These are phyloP conservation scores for Colletotrichum horii DNA, from an alignment of 2,329 filamentous ascomycete species.

Conservation along the genomic window DNA sequence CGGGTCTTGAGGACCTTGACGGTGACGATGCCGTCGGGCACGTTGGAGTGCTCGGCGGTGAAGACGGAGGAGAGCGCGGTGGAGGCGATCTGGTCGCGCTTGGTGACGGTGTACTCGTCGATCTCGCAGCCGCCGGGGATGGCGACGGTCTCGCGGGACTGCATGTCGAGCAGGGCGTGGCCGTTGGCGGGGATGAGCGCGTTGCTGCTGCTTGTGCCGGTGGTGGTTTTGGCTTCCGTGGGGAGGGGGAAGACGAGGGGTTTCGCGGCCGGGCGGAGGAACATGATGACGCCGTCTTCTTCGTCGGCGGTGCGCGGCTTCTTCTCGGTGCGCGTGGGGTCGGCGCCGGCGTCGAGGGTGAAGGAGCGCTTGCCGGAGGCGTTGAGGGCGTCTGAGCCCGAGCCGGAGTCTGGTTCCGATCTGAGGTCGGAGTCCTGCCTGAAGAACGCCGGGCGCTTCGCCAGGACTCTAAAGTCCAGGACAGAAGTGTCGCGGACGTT, in stretches of 20 bases:
- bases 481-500: constrained; percentile 53
- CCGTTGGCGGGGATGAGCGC: constrained; percentile 50
- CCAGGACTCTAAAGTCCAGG: constrained; percentile 63
- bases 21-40: constrained; percentile 60
- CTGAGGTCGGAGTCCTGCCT: constrained; percentile 29
- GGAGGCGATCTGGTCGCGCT: constrained; percentile 60
- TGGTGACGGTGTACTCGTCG: constrained; percentile 60
- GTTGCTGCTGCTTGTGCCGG: constrained; percentile 48
- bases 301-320: constrained; percentile 43
- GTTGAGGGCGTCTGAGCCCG: constrained; percentile 40
- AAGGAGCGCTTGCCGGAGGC: constrained; percentile 59
- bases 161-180: constrained; percentile 57
- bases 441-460: constrained; percentile 54
- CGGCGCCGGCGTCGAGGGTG: constrained; percentile 45
- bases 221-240: constrained; percentile 49
- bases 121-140: constrained; percentile 56
- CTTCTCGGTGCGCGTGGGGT: constrained; percentile 41
- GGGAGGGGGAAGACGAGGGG: constrained; percentile 58
- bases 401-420: constrained; percentile 24
- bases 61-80: constrained; percentile 62
- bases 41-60: constrained; percentile 57
- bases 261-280: constrained; percentile 54
- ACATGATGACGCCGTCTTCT: constrained; percentile 60
- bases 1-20: constrained; percentile 67
- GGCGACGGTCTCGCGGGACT: constrained; percentile 52